Percentiles rank a stretch among this genome's conserved stretches.
Conservation (phyloP, 2,329 filamentous ascomycete genomes). For the Sordariomycetes sp. region DNA sequence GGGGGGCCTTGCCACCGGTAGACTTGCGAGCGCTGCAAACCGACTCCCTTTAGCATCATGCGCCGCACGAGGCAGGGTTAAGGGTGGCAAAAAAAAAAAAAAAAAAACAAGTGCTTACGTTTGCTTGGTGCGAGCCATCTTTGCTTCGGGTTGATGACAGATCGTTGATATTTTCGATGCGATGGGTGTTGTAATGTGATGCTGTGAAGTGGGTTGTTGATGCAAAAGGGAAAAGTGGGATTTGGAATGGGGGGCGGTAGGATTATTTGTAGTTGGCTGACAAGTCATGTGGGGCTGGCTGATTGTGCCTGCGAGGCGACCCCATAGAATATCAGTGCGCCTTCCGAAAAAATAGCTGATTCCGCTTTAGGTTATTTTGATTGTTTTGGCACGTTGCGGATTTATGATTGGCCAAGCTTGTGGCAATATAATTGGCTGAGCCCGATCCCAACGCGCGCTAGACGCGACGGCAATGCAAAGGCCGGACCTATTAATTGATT, state of each 20-base stretch:
- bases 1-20: constrained; percentile 65
- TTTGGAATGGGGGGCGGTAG: constrained; percentile 26
- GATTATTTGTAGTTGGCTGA: constrained; percentile 16
- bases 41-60: background rate
- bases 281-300: constrained; percentile 8
- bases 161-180: constrained; percentile 13
- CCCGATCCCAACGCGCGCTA: constrained; percentile 1
- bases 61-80: background rate
- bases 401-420: constrained; percentile 3
- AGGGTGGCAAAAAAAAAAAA: background rate
- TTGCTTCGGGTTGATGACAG: constrained; percentile 22
- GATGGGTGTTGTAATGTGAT: constrained; percentile 14
- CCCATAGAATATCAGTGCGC: background rate
- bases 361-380: constrained; percentile 3
- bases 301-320: constrained; percentile 9
- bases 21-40: constrained; percentile 50
- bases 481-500: background rate
- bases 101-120: constrained; percentile 18
- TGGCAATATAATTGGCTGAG: background rate
- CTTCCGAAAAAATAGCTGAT: constrained; percentile 9
- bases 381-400: background rate
- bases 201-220: constrained; percentile 21
- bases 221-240: constrained; percentile 21
- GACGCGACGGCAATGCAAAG: background rate
- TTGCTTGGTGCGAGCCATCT: constrained; percentile 55